Conservation (phyloP, 805 yeast genomes). For the Saccharomyces eubayanus region DNA sequence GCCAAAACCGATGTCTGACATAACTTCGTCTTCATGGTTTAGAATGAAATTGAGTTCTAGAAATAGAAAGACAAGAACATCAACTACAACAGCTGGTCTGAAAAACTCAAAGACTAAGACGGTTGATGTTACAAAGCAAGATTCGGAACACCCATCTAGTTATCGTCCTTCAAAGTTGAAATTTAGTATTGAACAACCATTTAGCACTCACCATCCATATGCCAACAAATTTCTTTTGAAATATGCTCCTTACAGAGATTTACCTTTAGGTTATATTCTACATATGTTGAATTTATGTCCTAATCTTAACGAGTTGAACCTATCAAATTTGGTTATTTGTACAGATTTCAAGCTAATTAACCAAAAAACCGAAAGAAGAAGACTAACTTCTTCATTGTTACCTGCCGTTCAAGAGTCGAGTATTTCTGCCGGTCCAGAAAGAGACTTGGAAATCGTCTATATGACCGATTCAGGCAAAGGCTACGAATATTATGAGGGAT, state of each 20-base stretch:
- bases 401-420: conserved; percentile 15
- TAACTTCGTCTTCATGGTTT: not conserved
- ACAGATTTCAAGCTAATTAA: conserved; percentile 47
- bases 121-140: not conserved
- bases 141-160: not conserved
- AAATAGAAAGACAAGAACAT: not conserved
- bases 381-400: conserved; percentile 11
- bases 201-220: conserved; percentile 42
- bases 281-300: conserved; percentile 64
- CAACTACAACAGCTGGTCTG: not conserved
- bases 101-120: not conserved
- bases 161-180: not conserved
- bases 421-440: conserved; percentile 6
- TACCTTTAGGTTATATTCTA: conserved; percentile 69
- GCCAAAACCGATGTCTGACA: not conserved
- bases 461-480: conserved; percentile 25
- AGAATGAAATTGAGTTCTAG: not conserved
- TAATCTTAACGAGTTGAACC: conserved; percentile 45
- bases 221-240: conserved; percentile 53
- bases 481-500: conserved; percentile 14
- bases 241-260: conserved; percentile 60
- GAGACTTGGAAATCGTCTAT: conserved; percentile 18
- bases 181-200: conserved; percentile 4
- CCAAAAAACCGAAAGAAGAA: conserved; percentile 7
- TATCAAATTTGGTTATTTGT: conserved; percentile 56